Base-by-base conservation (phyloP, 2,329 filamentous ascomycete species). In the Xylaria sp. region DNA sequence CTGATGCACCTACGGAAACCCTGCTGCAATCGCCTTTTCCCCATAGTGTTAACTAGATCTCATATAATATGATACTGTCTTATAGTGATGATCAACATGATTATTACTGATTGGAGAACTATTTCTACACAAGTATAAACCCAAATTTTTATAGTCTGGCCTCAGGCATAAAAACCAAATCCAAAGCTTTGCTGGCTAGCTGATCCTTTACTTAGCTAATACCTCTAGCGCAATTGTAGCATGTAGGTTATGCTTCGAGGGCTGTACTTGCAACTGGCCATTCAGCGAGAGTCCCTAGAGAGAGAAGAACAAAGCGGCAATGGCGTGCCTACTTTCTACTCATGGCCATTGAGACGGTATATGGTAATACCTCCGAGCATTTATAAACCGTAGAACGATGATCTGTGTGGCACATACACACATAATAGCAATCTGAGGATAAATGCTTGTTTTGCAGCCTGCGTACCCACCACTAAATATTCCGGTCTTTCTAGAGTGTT, bases 401-500 rank as follows among this genome's bases (percentile, higher is more conserved):
- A 47, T 19, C 42, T 19, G 6, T 17, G 17, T 2, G 3, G 6
- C n/a, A 47, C 17, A 47, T 42, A 42, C 14, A 42, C 19, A 4
- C 42, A 47, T 47, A 4, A 47, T 19, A n/a, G 8, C 42, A 47
- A 47, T 19, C n/a, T 19, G n/a, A 47, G 42, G 2, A 47, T 47
- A 47, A 47, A 47, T 47, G 42, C 42, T 47, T 47, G 42, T 47
- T 47, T 47, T 47, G 42, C 42, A 3, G 42, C n/a, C 42, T 47
- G 6, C 17, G 42, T 47, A 19, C 42, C 42, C 42, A 19, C 42
- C 42, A 17, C 42, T 47, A 47, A 19, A n/a, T 5, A 47, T 47
- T 42, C 17, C 42, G 42, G 42, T 1, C 42, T 47, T 47, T 17
- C 42, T 47, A 47, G 42, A 17, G 14, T 19, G 42, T 47, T 47